Percentiles rank a stretch among this genome's conserved stretches.
phyloP scores from a whole-genome alignment of 108 stramenopile species.

The Nannochloropsis salina region DNA sequence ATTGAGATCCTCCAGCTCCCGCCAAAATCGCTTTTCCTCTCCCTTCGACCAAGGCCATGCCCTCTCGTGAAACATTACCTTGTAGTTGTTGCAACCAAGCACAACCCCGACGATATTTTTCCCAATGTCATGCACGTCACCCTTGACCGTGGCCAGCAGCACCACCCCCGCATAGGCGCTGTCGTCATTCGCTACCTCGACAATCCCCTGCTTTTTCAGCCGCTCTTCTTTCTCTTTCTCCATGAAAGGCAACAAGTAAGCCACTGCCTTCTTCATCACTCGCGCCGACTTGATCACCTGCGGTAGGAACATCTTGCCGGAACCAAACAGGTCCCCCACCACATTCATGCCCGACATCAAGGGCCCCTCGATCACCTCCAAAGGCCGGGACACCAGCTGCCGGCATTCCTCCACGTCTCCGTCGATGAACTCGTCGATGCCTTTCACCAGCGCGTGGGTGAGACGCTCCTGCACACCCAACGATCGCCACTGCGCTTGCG shows the following conservation, averaged over 20 bases:
- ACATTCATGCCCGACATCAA: constrained; percentile 99
- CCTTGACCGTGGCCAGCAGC: constrained; percentile 98
- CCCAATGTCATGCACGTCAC: constrained; percentile 99
- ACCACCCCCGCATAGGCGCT: constrained; percentile 70
- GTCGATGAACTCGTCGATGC: constrained; percentile 85
- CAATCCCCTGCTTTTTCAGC: constrained; percentile 72
- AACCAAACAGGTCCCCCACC: constrained; percentile 96
- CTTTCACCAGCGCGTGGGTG: constrained; percentile 91
- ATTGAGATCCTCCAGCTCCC: no score
- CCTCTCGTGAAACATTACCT: constrained; percentile 35
- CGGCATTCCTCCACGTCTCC: constrained; percentile 49
- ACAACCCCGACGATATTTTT: constrained; percentile 99
- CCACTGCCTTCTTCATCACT: constrained; percentile 99
- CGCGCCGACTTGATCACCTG: constrained; percentile 99
- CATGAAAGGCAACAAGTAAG: constrained; percentile 97
- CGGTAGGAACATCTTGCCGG: constrained; percentile 99
- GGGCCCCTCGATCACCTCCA: constrained; percentile 98
- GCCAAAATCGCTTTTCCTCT: no score
- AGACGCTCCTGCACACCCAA: constrained; percentile 70
- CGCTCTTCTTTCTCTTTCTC: constrained; percentile 90
- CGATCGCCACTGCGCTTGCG: constrained; percentile 36
- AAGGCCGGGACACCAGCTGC: constrained; percentile 59
- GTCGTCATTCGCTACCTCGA: constrained; percentile 74
- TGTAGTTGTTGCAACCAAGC: constrained; percentile 98
- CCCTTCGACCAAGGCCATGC: no score